Evolutionary conservation across 164 flowering plant genomes (phyloP).

Genomic region (Tinospora cordifolia): DNA sequence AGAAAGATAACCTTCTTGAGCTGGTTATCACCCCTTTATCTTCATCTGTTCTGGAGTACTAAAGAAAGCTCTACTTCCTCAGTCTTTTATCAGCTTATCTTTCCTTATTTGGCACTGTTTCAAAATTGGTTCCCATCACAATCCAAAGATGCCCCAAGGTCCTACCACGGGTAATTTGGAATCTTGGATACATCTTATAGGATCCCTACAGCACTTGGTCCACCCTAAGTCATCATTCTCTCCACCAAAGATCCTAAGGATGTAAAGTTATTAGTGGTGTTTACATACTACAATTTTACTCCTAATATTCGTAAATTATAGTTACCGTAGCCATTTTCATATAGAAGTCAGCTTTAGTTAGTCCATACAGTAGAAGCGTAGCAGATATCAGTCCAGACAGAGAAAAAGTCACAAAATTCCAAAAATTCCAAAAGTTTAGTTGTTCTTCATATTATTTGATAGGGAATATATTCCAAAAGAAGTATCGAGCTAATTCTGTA

Average conservation of each 20-base stretch:
- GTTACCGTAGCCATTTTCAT: background rate
- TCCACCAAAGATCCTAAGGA: background rate
- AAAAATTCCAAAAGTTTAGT: too few species aligned
- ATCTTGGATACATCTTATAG: background rate
- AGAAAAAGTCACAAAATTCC: background rate
- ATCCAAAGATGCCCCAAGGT: background rate
- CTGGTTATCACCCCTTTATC: too few species aligned
- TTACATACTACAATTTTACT: background rate
- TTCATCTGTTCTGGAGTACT: too few species aligned
- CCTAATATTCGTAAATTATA: background rate
- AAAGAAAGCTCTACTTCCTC: too few species aligned
- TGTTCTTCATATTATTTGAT: background rate
- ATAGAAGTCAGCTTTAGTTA: background rate
- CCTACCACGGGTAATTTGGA: background rate
- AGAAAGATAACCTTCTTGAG: too few species aligned
- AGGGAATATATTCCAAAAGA: background rate
- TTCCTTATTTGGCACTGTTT: too few species aligned
- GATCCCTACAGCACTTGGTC: background rate
- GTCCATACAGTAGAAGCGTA: background rate
- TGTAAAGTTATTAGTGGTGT: background rate
- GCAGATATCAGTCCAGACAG: background rate
- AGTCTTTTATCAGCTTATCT: too few species aligned
- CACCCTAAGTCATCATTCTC: background rate
- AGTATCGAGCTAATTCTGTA: slow-evolving; percentile 10
- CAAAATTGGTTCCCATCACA: too few species aligned